Evolutionary conservation across 495 filamentous ascomycete species (phyloP).

Genomic region (Annulohypoxylon bovei): DNA sequence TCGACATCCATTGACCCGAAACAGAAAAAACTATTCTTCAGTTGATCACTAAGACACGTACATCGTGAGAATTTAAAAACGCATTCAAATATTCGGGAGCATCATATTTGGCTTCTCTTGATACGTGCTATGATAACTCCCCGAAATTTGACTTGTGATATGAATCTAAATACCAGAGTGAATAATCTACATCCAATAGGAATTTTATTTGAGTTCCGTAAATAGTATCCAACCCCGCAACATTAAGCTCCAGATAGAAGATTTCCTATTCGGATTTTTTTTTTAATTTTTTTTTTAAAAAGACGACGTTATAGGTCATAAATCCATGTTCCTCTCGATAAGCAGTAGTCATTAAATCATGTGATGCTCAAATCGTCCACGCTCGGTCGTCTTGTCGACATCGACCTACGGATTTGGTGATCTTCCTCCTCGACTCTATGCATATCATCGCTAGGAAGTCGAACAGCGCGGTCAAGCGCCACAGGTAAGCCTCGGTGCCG

Average conservation of each 20-base stretch:
- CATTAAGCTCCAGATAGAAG: neutral
- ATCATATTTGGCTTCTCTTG: neutral
- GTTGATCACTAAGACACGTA: slow-evolving; percentile 29
- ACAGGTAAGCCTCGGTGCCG: slow-evolving; percentile 83
- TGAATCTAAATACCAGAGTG: no score
- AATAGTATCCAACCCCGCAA: neutral
- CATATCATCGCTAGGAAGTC: slow-evolving; percentile 71
- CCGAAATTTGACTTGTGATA: neutral
- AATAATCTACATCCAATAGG: no score
- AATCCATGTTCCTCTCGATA: neutral
- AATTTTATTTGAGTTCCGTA: neutral
- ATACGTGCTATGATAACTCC: neutral
- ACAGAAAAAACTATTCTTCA: slow-evolving; percentile 59
- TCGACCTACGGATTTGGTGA: slow-evolving; percentile 50
- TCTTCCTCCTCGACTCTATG: slow-evolving; percentile 58
- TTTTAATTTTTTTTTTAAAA: neutral
- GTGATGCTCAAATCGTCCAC: slow-evolving; percentile 14
- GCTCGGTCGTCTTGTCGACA: slow-evolving; percentile 47
- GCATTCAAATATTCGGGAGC: neutral
- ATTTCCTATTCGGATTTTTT: no score
- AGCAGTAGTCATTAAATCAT: neutral
- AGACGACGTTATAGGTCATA: no score
- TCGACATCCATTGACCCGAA: slow-evolving; percentile 48
- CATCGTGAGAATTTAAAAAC: neutral
- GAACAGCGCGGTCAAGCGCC: slow-evolving; percentile 80